Conservation (phyloP, 768 basidiomycete genomes). For the Thelephora aurantiotincta region DNA sequence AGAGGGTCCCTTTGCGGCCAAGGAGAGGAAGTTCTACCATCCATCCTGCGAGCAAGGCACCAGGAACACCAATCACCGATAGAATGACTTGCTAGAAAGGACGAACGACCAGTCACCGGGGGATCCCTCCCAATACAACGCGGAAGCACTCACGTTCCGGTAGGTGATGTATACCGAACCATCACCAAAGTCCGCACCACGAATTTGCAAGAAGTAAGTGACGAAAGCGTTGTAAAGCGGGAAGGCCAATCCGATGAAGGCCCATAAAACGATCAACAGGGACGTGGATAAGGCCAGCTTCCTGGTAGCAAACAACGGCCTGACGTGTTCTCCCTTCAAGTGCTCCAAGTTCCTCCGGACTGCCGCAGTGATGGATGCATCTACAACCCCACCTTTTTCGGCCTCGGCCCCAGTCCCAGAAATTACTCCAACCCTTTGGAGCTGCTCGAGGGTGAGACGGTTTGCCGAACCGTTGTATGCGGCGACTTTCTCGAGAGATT, state of each 20-base stretch:
- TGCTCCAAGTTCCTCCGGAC: slow-evolving; percentile 23
- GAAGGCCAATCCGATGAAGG: slow-evolving; percentile 64
- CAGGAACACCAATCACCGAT: slow-evolving; percentile 42
- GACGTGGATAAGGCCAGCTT: slow-evolving; percentile 36
- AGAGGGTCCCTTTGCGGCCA: slow-evolving; percentile 39
- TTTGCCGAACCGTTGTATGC: slow-evolving; percentile 39
- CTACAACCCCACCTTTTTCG: slow-evolving; percentile 10
- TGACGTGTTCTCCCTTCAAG: slow-evolving; percentile 29
- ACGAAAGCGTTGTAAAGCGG: slow-evolving; percentile 48
- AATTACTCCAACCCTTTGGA: slow-evolving; percentile 16
- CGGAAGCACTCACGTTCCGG: slow-evolving; percentile 35
- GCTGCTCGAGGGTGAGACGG: slow-evolving; percentile 35
- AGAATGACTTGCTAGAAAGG: slow-evolving; percentile 34
- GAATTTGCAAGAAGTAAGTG: slow-evolving; percentile 40
- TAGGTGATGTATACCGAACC: slow-evolving; percentile 59
- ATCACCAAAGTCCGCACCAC: slow-evolving; percentile 59
- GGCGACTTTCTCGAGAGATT: slow-evolving; percentile 48
- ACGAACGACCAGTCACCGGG: background rate
- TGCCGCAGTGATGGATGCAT: slow-evolving; percentile 23
- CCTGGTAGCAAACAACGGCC: slow-evolving; percentile 33
- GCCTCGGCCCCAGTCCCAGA: slow-evolving; percentile 6
- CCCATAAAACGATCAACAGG: slow-evolving; percentile 39
- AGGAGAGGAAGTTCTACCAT: slow-evolving; percentile 35
- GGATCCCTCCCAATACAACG: background rate
- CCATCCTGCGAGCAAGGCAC: slow-evolving; percentile 39